phyloP scores from a whole-genome alignment of 2,329 filamentous ascomycete species.

The Nothomitra cinnamomea region DNA sequence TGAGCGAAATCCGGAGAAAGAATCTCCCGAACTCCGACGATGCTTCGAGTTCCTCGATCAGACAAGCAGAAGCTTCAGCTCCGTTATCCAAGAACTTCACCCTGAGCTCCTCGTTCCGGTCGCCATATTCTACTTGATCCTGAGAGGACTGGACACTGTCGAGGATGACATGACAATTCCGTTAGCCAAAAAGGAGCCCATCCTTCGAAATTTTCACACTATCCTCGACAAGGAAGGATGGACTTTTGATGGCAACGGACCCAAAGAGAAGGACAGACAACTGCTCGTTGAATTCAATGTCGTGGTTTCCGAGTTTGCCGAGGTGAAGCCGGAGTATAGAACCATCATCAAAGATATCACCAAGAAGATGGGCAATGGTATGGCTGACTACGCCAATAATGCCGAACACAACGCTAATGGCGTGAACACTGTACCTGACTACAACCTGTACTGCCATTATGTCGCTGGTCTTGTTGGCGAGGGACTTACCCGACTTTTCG shows the following conservation, averaged over 20 bases:
- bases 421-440: slow-evolving; percentile 70
- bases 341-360: slow-evolving; percentile 86
- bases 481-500: slow-evolving; percentile 77
- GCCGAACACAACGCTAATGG: slow-evolving; percentile 65
- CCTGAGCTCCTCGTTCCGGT: slow-evolving; percentile 84
- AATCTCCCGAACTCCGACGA: slow-evolving; percentile 53
- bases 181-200: slow-evolving; percentile 63
- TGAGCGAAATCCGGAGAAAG: slow-evolving; percentile 58
- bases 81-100: slow-evolving; percentile 91
- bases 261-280: slow-evolving; percentile 86
- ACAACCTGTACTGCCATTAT: slow-evolving; percentile 95
- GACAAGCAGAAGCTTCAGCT: slow-evolving; percentile 84
- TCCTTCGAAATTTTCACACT: slow-evolving; percentile 68
- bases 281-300: slow-evolving; percentile 84
- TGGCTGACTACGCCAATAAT: slow-evolving; percentile 88
- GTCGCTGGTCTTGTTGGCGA: slow-evolving; percentile 97
- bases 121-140: slow-evolving; percentile 78
- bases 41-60: slow-evolving; percentile 76
- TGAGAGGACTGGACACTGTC: slow-evolving; percentile 91
- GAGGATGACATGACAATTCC: slow-evolving; percentile 96
- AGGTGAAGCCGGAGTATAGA: slow-evolving; percentile 69
- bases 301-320: slow-evolving; percentile 72
- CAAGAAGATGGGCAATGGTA: slow-evolving; percentile 89
- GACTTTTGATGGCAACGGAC: slow-evolving; percentile 73
- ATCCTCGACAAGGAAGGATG: slow-evolving; percentile 71